These are phyloP conservation scores for Coemansia reversa DNA, from an alignment of 192 early-diverging fungal genomes.

Conservation along the genomic window DNA sequence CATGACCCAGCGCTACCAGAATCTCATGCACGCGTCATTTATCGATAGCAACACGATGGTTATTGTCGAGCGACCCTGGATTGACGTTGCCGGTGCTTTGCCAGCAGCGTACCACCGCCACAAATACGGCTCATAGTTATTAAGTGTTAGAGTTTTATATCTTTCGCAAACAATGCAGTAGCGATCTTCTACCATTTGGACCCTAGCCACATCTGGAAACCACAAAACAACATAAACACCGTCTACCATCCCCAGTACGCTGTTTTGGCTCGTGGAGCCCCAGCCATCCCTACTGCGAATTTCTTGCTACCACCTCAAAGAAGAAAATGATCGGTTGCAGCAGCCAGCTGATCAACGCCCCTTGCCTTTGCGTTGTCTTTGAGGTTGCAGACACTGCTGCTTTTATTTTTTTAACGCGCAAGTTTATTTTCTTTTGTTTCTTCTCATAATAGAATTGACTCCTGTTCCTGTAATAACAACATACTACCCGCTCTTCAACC, in stretches of 20 bases:
- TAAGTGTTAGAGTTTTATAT: not conserved
- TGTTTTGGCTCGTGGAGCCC: not conserved
- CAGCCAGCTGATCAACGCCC: not conserved
- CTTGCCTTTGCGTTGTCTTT: not conserved
- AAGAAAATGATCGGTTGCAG: not conserved
- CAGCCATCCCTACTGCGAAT: not conserved
- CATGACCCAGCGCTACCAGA: conserved; percentile 79
- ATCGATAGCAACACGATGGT: conserved; percentile 72
- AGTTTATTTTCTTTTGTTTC: not conserved
- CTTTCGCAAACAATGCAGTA: not conserved
- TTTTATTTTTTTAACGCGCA: not conserved
- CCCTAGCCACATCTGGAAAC: not conserved
- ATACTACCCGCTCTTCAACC: not conserved
- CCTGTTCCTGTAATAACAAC: not conserved
- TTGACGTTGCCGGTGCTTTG: conserved; percentile 72
- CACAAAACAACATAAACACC: not conserved
- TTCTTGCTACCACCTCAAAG: not conserved
- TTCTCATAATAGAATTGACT: not conserved
- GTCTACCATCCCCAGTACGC: not conserved
- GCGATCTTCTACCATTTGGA: not conserved
- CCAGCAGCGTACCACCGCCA: conserved; percentile 81
- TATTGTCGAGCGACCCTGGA: conserved; percentile 85
- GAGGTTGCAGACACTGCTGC: not conserved
- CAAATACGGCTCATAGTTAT: conserved; percentile 68
- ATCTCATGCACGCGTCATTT: conserved; percentile 77